Conservation (phyloP, 495 filamentous ascomycete genomes). For the Penicillium maclennaniae region DNA sequence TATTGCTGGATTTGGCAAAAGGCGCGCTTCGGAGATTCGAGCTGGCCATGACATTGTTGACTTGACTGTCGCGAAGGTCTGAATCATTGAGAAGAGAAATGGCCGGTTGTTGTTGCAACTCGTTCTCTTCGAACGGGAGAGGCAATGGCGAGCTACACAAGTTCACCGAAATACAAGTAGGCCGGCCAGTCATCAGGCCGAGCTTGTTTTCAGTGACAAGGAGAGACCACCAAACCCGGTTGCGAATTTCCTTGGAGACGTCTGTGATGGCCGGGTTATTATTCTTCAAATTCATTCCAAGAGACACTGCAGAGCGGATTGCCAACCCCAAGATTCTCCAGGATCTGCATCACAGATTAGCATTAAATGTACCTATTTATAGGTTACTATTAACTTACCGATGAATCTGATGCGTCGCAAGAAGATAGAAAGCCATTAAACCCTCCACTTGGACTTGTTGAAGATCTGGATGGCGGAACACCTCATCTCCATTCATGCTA, state of each 20-base stretch:
- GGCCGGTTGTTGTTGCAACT: conserved; percentile 24
- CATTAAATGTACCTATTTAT: neutral
- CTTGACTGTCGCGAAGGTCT: conserved; percentile 21
- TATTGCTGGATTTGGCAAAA: conserved; percentile 15
- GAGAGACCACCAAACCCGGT: conserved; percentile 62
- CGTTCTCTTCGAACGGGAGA: conserved; percentile 49
- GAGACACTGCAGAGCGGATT: conserved; percentile 53
- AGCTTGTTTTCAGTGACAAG: conserved; percentile 55
- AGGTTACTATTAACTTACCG: conserved; percentile 36
- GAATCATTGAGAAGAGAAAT: conserved; percentile 21
- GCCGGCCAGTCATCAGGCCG: conserved; percentile 58
- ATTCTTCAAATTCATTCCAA: conserved; percentile 59
- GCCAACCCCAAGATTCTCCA: conserved; percentile 58
- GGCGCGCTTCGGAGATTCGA: neutral
- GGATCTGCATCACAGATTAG: conserved; percentile 38
- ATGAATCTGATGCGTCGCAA: conserved; percentile 55
- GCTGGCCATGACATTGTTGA: conserved; percentile 14
- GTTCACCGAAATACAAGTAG: conserved; percentile 48
- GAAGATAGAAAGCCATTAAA: conserved; percentile 53
- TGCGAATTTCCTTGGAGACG: conserved; percentile 53
- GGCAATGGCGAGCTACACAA: conserved; percentile 49
- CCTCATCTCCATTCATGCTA: conserved; percentile 41
- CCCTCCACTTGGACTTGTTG: conserved; percentile 54
- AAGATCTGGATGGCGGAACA: conserved; percentile 51
- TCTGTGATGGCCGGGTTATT: conserved; percentile 39